Base-by-base conservation (phyloP, 2,329 filamentous ascomycete genomes). In the Fusarium sarcochroum region DNA sequence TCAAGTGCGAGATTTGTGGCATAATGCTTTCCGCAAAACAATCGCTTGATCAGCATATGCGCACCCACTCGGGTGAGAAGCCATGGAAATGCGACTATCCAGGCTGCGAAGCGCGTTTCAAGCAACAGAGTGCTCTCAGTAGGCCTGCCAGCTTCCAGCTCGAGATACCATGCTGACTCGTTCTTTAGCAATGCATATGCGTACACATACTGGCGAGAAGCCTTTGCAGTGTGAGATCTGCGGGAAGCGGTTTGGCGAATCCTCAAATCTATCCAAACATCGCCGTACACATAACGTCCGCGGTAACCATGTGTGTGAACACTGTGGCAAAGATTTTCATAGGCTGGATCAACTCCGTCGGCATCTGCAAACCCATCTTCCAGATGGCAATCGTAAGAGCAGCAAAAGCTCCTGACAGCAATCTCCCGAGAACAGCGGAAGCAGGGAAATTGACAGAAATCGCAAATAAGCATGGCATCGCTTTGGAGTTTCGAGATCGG, bases 81-180 rank as follows among this genome's bases (percentile, higher is more conserved):
- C 89, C 90, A 25, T 90, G 88, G 78, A 79, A 83, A 40, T 92
- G 90, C 74, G 75, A 79, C 11, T 76, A 75, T 25, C 72, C 76
- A 5, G 82, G 82, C 35, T 90, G 89, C 67, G 78, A 76, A 21
- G 89, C 88, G 73, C 80, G 82, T 0, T 92, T 92, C 72, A 88
- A 90, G 52, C 89, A 91, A 65, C 89, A 91, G 67, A 90, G 88
- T 66, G 89, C 89, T 21, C 79, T 90, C 21, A 91, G 88, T 90
- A 84, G 72, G 85, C 80, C 32, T 5, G 2, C 14, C 1, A 6
- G 49, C 46, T 10, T 6, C n/a, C 35, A 13, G 11, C 15, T 35
- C 42, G 46, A 37, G 15, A 68, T 35, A 27, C 6, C 21, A 23
- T 46, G 32, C 67, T 76, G 38, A 78, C 61, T 9, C 9, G 7